phyloP scores from a whole-genome alignment of 768 basidiomycete genomes.

The Kwoniella botswanensis region DNA sequence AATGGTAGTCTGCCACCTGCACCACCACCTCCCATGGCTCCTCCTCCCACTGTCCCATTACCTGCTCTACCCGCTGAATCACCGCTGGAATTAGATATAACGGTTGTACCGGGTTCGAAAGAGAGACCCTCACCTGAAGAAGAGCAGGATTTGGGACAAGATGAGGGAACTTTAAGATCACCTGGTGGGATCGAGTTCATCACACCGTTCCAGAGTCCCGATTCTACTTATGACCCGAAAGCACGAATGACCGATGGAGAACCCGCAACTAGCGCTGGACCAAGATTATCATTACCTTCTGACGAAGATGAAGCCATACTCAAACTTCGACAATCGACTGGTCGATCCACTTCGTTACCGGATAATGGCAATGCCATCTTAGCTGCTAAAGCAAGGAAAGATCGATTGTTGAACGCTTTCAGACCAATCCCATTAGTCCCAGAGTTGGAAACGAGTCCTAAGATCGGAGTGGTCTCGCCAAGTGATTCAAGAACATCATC shows the following conservation, averaged over 20 bases:
- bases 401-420: conserved; percentile 10
- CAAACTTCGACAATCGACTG: neutral
- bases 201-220: neutral
- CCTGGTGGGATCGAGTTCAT: neutral
- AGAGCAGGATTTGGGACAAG: neutral
- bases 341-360: neutral
- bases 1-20: neutral
- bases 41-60: conserved; percentile 11
- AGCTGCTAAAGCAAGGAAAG: conserved; percentile 9
- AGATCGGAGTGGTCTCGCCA: neutral
- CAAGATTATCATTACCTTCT: conserved; percentile 1
- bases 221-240: neutral
- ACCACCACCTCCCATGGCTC: conserved; percentile 14
- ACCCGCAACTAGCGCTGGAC: neutral
- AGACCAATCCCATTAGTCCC: conserved; percentile 25
- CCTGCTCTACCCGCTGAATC: conserved; percentile 8
- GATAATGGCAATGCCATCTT: neutral
- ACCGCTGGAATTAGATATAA: neutral
- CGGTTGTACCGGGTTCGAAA: neutral
- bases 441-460: conserved; percentile 24
- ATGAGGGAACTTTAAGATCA: neutral
- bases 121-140: neutral
- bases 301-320: neutral
- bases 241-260: no score
- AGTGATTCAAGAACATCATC: neutral